phyloP scores from a whole-genome alignment of 2,329 filamentous ascomycete species.

The Emergomyces pasteurianus region DNA sequence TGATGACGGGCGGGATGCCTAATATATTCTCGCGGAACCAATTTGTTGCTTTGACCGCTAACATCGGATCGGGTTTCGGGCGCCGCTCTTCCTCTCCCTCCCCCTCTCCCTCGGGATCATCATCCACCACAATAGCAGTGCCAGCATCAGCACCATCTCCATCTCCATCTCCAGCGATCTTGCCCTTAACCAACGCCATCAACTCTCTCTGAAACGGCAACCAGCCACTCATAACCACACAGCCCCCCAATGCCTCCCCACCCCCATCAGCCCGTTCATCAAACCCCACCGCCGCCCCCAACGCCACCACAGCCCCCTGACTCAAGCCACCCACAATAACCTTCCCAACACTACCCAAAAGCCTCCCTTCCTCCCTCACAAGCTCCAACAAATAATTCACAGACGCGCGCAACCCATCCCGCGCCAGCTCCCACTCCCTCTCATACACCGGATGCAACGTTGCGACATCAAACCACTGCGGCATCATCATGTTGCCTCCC shows the following conservation, averaged over 20 bases:
- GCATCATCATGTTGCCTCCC: conserved; percentile 16
- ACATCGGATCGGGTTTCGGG: not conserved
- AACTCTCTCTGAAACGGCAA: conserved; percentile 29
- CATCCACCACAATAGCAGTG: not conserved
- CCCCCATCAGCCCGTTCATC: conserved; percentile 4
- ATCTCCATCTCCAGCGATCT: not conserved
- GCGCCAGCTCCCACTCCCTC: conserved; percentile 13
- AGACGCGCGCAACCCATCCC: conserved; percentile 13
- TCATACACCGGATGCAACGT: conserved; percentile 12
- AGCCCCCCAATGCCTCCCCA: conserved; percentile 20
- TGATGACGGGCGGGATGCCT: conserved; percentile 4
- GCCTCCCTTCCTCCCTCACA: conserved; percentile 12
- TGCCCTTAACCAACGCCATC: conserved; percentile 12
- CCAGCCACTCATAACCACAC: conserved; percentile 35
- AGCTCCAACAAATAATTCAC: conserved; percentile 11
- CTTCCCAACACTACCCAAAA: not conserved
- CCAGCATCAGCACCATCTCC: not conserved
- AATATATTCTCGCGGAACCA: conserved; percentile 6
- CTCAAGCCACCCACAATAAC: conserved; percentile 13
- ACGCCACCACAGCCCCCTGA: conserved; percentile 14
- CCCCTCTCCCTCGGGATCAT: not conserved
- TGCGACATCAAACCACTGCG: conserved; percentile 31
- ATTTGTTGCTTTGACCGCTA: not conserved
- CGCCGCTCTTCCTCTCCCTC: not conserved
- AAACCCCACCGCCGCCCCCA: conserved; percentile 12